Percentiles rank a stretch among this genome's conserved stretches.
Evolutionary conservation across 257 asterid genomes (phyloP).

Genomic region (Forsythia viridissima): DNA sequence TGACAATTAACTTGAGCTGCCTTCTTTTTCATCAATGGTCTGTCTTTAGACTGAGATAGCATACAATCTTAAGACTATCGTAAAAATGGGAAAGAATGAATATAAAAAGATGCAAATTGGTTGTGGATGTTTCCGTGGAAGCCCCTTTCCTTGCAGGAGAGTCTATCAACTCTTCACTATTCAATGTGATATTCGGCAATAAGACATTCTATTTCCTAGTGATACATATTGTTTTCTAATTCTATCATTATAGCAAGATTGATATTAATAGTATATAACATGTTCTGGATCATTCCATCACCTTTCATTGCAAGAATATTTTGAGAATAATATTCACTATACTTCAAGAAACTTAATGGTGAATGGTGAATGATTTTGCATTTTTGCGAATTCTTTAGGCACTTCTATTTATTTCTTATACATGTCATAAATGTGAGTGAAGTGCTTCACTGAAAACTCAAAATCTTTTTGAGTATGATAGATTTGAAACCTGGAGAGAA

Average conservation of each 20-base stretch:
- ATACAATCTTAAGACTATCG: not conserved
- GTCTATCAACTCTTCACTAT: not conserved
- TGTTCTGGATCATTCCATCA: not conserved
- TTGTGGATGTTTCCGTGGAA: not conserved
- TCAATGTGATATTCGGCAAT: not conserved
- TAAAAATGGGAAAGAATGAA: not conserved
- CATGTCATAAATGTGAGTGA: not conserved
- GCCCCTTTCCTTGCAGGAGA: not conserved
- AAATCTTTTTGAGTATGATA: constrained; percentile 13
- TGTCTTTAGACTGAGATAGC: not conserved
- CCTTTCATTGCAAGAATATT: not conserved
- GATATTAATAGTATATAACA: too few relatives aligned
- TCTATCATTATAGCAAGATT: too few relatives aligned
- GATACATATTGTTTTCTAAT: too few relatives aligned
- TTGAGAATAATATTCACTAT: not conserved
- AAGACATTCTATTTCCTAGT: too few relatives aligned
- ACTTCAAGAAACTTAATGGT: not conserved
- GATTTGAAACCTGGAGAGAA: constrained; percentile 81
- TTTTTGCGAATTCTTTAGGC: not conserved
- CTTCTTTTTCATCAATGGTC: not conserved
- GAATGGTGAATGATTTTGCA: not conserved
- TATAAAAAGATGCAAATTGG: not conserved
- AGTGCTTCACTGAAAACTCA: not conserved
- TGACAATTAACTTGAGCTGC: not conserved
- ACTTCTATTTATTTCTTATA: not conserved